Evolutionary conservation across 352 stramenopile species (phyloP).

Genomic region (Phytophthora palmivora): DNA sequence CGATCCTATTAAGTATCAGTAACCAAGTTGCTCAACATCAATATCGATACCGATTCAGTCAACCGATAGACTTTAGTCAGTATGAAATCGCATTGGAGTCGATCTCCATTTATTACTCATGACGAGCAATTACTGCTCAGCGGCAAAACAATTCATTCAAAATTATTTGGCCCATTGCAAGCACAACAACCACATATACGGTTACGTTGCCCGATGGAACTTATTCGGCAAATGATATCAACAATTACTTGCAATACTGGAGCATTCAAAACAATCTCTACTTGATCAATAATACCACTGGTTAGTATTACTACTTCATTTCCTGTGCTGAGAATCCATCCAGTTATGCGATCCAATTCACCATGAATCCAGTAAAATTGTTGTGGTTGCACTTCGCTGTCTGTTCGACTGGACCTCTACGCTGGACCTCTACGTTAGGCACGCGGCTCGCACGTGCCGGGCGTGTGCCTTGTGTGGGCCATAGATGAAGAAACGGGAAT

Average conservation of each 20-base stretch:
- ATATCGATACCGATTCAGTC: no score
- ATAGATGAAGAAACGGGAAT: no score
- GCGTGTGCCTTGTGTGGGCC: no score
- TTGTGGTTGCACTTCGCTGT: no score
- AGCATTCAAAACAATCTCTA: constrained; percentile 7
- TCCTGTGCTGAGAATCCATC: constrained; percentile 1
- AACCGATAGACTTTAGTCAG: no score
- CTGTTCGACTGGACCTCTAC: no score
- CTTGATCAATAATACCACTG: constrained; percentile 2
- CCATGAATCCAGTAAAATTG: no score
- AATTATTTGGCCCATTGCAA: constrained; percentile 4
- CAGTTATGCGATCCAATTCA: neutral
- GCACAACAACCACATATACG: constrained; percentile 1
- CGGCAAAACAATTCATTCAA: constrained; percentile 6
- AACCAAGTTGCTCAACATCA: no score
- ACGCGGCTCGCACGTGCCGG: no score
- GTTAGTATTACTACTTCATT: neutral
- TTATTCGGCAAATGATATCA: constrained; percentile 3
- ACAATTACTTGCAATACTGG: constrained; percentile 3
- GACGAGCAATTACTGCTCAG: constrained; percentile 1
- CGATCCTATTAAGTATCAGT: neutral
- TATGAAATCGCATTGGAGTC: no score
- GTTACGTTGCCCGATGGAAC: constrained; percentile 1
- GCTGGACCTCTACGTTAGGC: no score
- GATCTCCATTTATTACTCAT: no score